Percentiles rank a stretch among this genome's conserved stretches.
phyloP scores from a whole-genome alignment of 2,329 filamentous ascomycete species.

The Colletotrichum spinosum region DNA sequence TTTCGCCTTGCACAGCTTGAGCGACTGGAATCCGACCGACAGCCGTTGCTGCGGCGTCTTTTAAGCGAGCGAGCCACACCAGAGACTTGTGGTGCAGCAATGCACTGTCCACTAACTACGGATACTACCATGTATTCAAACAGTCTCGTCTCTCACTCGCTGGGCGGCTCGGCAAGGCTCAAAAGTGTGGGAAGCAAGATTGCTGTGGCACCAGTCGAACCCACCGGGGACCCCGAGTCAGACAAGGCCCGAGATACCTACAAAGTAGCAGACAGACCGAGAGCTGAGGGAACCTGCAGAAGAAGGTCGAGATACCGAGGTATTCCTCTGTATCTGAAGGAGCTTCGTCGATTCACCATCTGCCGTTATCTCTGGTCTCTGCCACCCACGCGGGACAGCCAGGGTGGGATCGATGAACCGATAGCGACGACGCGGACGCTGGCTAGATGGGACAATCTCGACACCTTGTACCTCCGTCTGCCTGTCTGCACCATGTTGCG shows the following conservation, averaged over 20 bases:
- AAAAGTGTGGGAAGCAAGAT: constrained; percentile 29
- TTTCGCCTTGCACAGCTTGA: too few relatives aligned
- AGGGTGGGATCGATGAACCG: too few relatives aligned
- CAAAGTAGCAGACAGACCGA: constrained; percentile 4
- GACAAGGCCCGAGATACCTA: constrained; percentile 24
- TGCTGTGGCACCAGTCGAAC: constrained; percentile 35
- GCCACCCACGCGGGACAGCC: too few relatives aligned
- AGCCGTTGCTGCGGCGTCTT: too few relatives aligned
- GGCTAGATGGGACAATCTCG: too few relatives aligned
- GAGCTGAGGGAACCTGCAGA: constrained; percentile 32
- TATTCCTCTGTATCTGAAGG: too few relatives aligned
- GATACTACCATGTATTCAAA: neutral
- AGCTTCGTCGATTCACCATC: too few relatives aligned
- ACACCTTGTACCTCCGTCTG: too few relatives aligned
- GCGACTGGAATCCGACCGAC: too few relatives aligned
- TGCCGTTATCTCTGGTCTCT: too few relatives aligned
- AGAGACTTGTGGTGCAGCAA: constrained; percentile 19
- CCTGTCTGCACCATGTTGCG: too few relatives aligned
- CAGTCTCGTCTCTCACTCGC: neutral
- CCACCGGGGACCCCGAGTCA: constrained; percentile 36
- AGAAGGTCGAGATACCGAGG: neutral
- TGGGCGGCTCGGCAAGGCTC: constrained; percentile 29
- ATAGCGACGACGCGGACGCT: too few relatives aligned
- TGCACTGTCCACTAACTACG: constrained; percentile 14
- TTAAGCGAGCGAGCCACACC: neutral